Evolutionary conservation across 768 basidiomycete genomes (phyloP).

Genomic region (Boletus rex-veris): DNA sequence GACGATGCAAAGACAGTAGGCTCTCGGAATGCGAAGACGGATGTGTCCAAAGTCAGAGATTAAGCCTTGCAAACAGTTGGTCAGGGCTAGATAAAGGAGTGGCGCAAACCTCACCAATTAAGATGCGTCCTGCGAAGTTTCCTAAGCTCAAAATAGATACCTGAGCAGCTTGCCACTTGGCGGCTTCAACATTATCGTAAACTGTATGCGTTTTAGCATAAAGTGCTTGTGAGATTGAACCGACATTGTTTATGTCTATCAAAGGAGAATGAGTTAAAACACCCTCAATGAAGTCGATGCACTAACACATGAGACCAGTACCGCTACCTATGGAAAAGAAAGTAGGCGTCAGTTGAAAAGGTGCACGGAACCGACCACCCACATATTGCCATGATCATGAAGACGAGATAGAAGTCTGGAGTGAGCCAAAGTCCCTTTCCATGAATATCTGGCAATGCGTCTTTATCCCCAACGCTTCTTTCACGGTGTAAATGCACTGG

Average conservation of each 20-base stretch:
- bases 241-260: conserved; percentile 83
- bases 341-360: not conserved
- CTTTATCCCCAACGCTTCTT: conserved; percentile 11
- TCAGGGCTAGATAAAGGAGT: not conserved
- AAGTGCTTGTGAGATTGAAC: conserved; percentile 67
- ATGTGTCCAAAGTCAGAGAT: conserved; percentile 63
- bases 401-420: conserved; percentile 64
- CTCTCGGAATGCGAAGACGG: conserved; percentile 56
- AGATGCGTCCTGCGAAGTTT: conserved; percentile 76
- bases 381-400: conserved; percentile 54
- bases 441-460: conserved; percentile 46
- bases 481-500: conserved; percentile 2
- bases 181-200: conserved; percentile 66
- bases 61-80: conserved; percentile 44
- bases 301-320: conserved; percentile 72
- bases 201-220: conserved; percentile 55
- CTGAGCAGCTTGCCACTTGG: conserved; percentile 78
- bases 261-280: not conserved
- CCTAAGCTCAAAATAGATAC: conserved; percentile 80
- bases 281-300: not conserved
- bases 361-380: conserved; percentile 22
- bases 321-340: conserved; percentile 52
- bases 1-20: conserved; percentile 67
- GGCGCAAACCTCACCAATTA: conserved; percentile 50
- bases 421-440: conserved; percentile 50